Conservation (phyloP, 2,329 filamentous ascomycete genomes). For the Stachybotrys elegans region DNA sequence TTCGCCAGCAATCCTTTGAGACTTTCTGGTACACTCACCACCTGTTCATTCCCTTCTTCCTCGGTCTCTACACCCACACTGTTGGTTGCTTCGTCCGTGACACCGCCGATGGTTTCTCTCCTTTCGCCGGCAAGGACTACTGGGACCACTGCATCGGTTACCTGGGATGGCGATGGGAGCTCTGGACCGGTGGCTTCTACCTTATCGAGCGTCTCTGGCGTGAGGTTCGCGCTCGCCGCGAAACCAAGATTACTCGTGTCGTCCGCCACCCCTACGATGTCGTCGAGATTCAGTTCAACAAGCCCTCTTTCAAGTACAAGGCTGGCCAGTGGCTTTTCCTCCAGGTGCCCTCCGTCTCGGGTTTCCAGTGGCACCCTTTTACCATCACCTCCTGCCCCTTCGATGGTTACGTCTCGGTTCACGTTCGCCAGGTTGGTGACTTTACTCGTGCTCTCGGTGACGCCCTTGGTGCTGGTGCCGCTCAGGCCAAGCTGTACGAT, state of each 20-base stretch:
- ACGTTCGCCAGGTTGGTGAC: constrained; percentile 94
- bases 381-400: constrained; percentile 98
- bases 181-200: constrained; percentile 81
- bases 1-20: constrained; percentile 95
- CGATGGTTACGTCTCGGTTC: constrained; percentile 89
- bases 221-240: constrained; percentile 76
- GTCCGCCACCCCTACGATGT: constrained; percentile 95
- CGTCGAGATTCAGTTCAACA: constrained; percentile 94
- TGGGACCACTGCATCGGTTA: constrained; percentile 95
- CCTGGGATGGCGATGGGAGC: constrained; percentile 94
- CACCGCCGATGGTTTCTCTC: constrained; percentile 64
- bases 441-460: constrained; percentile 94
- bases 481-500: constrained; percentile 86
- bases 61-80: constrained; percentile 93
- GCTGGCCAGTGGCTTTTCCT: constrained; percentile 97
- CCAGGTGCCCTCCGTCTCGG: constrained; percentile 83
- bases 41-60: constrained; percentile 92
- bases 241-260: constrained; percentile 87
- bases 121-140: constrained; percentile 75
- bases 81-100: constrained; percentile 96
- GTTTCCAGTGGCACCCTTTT: constrained; percentile 95
- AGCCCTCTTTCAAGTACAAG: constrained; percentile 97
- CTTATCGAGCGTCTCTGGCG: constrained; percentile 84
- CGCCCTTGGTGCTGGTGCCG: constrained; percentile 82
- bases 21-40: constrained; percentile 99